Evolutionary conservation across 805 yeast species (phyloP).

Genomic region (Dipodascus albidus): DNA sequence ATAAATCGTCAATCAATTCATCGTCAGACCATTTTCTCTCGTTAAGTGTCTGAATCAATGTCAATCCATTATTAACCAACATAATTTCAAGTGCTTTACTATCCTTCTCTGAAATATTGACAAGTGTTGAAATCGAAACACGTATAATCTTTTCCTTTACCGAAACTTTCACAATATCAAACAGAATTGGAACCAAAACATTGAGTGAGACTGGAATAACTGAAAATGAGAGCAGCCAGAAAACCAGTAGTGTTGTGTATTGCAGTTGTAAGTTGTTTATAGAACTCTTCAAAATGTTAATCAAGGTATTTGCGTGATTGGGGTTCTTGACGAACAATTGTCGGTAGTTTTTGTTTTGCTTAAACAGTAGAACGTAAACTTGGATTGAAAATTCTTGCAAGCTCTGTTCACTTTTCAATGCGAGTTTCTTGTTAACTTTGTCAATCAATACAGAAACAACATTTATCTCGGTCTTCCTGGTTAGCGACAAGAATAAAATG

Average conservation of each 20-base stretch:
- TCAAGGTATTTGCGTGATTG: constrained; percentile 37
- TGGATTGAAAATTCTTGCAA: constrained; percentile 55
- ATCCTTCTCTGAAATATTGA: constrained; percentile 26
- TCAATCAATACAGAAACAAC: constrained; percentile 26
- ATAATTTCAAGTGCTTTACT: constrained; percentile 47
- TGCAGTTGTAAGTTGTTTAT: constrained; percentile 57
- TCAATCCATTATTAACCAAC: constrained; percentile 64
- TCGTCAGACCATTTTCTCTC: constrained; percentile 93
- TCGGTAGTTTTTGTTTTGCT: constrained; percentile 41
- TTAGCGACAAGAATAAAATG: constrained; percentile 28
- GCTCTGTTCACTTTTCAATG: constrained; percentile 33
- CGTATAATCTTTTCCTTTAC: constrained; percentile 89
- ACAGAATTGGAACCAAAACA: constrained; percentile 35
- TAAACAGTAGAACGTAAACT: constrained; percentile 47
- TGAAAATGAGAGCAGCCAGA: constrained; percentile 82
- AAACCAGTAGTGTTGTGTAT: constrained; percentile 62
- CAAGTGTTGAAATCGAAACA: constrained; percentile 61
- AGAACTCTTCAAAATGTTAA: constrained; percentile 34
- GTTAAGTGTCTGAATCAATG: constrained; percentile 53
- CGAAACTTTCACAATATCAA: constrained; percentile 59
- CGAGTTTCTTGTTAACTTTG: constrained; percentile 13
- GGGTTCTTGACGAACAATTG: constrained; percentile 36
- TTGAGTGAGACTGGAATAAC: constrained; percentile 38
- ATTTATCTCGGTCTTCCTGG: constrained; percentile 27
- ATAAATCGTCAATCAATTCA: constrained; percentile 69